phyloP scores from a whole-genome alignment of 345 rosid species.

The Gossypioides kirkii region DNA sequence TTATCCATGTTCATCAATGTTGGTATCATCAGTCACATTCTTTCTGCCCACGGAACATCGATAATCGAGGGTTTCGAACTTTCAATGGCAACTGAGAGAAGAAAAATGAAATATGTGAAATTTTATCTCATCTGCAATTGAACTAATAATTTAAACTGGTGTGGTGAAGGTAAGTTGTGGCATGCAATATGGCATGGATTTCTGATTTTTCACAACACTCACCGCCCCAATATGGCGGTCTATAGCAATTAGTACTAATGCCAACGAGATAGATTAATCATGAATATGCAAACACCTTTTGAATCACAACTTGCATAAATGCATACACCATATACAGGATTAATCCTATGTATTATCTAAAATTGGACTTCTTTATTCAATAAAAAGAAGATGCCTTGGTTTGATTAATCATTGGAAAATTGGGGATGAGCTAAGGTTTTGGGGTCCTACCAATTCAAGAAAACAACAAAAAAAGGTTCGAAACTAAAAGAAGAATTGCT shows the following conservation, averaged over 20 bases:
- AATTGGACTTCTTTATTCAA: constrained; percentile 3
- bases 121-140: neutral
- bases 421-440: constrained; percentile 13
- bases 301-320: constrained; percentile 9
- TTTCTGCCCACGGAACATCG: constrained; percentile 3
- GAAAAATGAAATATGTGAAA: too few species aligned
- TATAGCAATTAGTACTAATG: neutral
- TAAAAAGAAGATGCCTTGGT: constrained; percentile 19
- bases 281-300: constrained; percentile 6
- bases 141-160: neutral
- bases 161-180: constrained; percentile 1
- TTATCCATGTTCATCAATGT: neutral
- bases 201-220: neutral
- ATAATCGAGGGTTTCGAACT: neutral
- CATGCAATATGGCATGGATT: neutral
- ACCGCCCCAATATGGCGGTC: neutral
- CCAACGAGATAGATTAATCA: neutral
- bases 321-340: constrained; percentile 11
- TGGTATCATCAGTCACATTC: neutral
- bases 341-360: constrained; percentile 8
- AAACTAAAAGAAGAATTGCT: constrained; percentile 7
- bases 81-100: too few species aligned
- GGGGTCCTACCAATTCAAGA: constrained; percentile 27
- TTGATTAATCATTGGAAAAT: constrained; percentile 25
- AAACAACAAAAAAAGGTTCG: constrained; percentile 16